These are phyloP conservation scores for Globisporangium spinosum DNA, from an alignment of 352 stramenopile species.

Conservation along the genomic window DNA sequence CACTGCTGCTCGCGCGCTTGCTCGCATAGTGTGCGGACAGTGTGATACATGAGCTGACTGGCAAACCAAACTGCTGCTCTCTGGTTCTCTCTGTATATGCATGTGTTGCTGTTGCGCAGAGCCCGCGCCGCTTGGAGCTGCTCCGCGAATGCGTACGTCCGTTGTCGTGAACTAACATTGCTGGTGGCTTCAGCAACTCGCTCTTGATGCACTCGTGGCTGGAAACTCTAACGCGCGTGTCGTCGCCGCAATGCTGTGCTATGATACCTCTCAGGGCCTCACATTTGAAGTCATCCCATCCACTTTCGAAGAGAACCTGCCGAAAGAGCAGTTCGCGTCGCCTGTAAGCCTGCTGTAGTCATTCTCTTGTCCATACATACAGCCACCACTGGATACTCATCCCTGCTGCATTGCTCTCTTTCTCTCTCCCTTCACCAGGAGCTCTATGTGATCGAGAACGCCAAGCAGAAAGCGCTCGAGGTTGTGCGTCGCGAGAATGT, in stretches of 20 bases:
- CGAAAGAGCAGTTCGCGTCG: conserved; percentile 62
- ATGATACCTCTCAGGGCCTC: conserved; percentile 39
- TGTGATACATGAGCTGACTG: not conserved
- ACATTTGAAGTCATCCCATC: conserved; percentile 76
- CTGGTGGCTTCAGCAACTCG: not conserved
- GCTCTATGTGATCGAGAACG: conserved; percentile 77
- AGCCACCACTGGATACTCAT: not conserved
- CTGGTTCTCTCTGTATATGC: not conserved
- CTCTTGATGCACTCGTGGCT: not conserved
- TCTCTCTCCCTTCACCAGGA: conserved; percentile 22
- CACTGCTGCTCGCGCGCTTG: not conserved
- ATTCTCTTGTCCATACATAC: not conserved
- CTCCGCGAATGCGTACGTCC: conserved; percentile 62
- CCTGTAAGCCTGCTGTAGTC: conserved; percentile 25
- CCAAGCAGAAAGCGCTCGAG: conserved; percentile 73
- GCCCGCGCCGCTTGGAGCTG: conserved; percentile 68
- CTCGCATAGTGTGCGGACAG: too few species aligned
- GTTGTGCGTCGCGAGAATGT: conserved; percentile 45
- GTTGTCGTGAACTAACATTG: not conserved
- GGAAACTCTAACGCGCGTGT: not conserved
- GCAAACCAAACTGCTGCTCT: not conserved
- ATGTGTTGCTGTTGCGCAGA: conserved; percentile 27
- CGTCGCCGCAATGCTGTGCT: not conserved
- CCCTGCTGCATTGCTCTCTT: not conserved
- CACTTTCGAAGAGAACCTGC: conserved; percentile 79